Conservation (phyloP, 495 filamentous ascomycete species). For the Aspergillus kassunensis region DNA sequence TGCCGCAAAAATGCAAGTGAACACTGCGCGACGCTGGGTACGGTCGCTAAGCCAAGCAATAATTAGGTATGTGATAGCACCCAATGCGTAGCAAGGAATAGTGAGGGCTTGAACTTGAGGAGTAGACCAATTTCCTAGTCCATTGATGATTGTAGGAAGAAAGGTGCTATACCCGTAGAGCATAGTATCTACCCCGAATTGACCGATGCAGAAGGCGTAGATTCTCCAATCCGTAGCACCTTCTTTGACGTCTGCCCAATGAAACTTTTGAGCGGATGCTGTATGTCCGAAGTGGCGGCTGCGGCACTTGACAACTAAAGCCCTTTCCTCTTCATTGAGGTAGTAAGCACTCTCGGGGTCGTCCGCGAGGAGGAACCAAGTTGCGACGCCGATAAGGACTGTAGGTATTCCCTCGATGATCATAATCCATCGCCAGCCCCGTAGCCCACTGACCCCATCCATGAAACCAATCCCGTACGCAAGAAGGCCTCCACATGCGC, state of each 20-base stretch:
- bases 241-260: slow-evolving; percentile 49
- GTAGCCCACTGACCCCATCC: slow-evolving; percentile 59
- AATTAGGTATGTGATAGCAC: slow-evolving; percentile 60
- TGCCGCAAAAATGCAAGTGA: slow-evolving; percentile 51
- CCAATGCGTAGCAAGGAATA: slow-evolving; percentile 70
- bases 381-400: slow-evolving; percentile 55
- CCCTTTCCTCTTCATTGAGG: slow-evolving; percentile 57
- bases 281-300: slow-evolving; percentile 56
- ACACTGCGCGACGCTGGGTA: slow-evolving; percentile 57
- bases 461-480: slow-evolving; percentile 72
- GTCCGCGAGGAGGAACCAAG: slow-evolving; percentile 64
- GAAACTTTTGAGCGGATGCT: slow-evolving; percentile 55
- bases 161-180: slow-evolving; percentile 76
- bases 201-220: slow-evolving; percentile 58
- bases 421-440: slow-evolving; percentile 53
- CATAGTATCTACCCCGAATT: slow-evolving; percentile 70
- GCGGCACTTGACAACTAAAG: slow-evolving; percentile 41
- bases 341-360: slow-evolving; percentile 59
- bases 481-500: slow-evolving; percentile 70
- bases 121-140: slow-evolving; percentile 56
- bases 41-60: slow-evolving; percentile 59
- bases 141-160: slow-evolving; percentile 72
- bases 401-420: slow-evolving; percentile 73
- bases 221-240: slow-evolving; percentile 62
- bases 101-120: slow-evolving; percentile 70